Base-by-base conservation (phyloP, 1,139 yeast genomes). In the Blastobotrys persicus region DNA sequence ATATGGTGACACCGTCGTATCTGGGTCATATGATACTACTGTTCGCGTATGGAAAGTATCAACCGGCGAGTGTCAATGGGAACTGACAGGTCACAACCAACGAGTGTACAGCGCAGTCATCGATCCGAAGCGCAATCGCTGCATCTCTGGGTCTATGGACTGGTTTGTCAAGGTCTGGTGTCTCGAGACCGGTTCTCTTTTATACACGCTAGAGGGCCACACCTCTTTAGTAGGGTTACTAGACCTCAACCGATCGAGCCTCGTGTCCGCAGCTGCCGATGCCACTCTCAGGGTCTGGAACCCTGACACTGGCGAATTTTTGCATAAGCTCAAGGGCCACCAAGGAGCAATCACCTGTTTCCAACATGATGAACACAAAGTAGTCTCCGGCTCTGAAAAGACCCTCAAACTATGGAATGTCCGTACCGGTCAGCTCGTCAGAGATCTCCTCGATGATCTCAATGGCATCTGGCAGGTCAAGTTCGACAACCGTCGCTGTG, bases 231-330 rank as follows among this genome's bases (percentile, higher is more conserved):
- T 92, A 17, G 98, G 98, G 0, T 72, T 92, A 18, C 74, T 94
- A 31, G 89, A 87, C 43, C 75, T 91, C 19, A 83, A 88, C 6
- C 83, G 86, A 39, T 82, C 85, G 17, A 82, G 81, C 39, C 74
- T 92, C n/a, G 96, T 92, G 1, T 85, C 95, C 35, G 98, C 97
- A 0, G 98, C 98, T 0, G 98, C 98, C 0, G 98, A 92, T 65
- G 81, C 95, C 1, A 84, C 97, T 0, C 74, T 92, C 42, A 76
- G 97, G 45, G 85, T 92, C 2, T 92, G 98, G 98, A 85, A 92
- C 63, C 94, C 97, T 0, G 79, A 79, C 28, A 79, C 81, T 4
- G 95, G 96, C 19, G 78, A 79, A 38, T 77, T 82, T 50, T 70
- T 76, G 53, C 81, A 83, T 64, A 84, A 85, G 51, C 76, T 92